Evolutionary conservation across 2,329 filamentous ascomycete genomes (phyloP).

Genomic region (Cercospora zeina): DNA sequence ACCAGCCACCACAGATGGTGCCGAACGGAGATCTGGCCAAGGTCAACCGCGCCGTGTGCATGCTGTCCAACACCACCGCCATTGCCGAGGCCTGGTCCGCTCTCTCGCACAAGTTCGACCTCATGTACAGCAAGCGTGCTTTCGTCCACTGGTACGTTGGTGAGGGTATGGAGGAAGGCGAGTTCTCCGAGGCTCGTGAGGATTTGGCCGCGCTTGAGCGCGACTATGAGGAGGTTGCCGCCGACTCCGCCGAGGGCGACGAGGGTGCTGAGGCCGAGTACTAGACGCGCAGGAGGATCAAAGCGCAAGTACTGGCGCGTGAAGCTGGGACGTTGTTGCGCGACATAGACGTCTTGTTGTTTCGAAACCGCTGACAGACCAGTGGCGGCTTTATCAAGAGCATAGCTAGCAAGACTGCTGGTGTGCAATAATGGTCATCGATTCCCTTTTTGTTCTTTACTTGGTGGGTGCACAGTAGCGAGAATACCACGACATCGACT

Average conservation of each 20-base stretch:
- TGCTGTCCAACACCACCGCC: conserved; percentile 98
- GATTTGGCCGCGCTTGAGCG: conserved; percentile 96
- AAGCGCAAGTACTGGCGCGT: background rate
- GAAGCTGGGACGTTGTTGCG: conserved; percentile 11
- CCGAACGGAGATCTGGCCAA: conserved; percentile 96
- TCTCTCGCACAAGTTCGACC: conserved; percentile 96
- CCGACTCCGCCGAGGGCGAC: conserved; percentile 86
- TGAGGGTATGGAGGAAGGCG: conserved; percentile 99
- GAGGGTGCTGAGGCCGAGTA: conserved; percentile 88
- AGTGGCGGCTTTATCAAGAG: conserved; percentile 15
- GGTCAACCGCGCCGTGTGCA: conserved; percentile 98
- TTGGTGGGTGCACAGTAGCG: conserved; percentile 20
- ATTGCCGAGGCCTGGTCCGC: conserved; percentile 98
- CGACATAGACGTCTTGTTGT: conserved; percentile 10
- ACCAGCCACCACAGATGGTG: conserved; percentile 93
- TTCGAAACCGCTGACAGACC: conserved; percentile 13
- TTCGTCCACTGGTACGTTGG: conserved; percentile 99
- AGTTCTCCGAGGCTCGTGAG: conserved; percentile 98
- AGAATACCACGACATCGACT: conserved; percentile 22
- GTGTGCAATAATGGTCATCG: conserved; percentile 16
- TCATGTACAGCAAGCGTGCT: conserved; percentile 99
- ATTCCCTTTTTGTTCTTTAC: conserved; percentile 22
- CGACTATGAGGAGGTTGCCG: conserved; percentile 98
- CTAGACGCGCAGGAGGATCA: conserved; percentile 55
- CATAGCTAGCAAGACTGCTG: conserved; percentile 22